These are phyloP conservation scores for Gentiana macrophylla DNA, from an alignment of 257 asterid genomes.

Conservation along the genomic window DNA sequence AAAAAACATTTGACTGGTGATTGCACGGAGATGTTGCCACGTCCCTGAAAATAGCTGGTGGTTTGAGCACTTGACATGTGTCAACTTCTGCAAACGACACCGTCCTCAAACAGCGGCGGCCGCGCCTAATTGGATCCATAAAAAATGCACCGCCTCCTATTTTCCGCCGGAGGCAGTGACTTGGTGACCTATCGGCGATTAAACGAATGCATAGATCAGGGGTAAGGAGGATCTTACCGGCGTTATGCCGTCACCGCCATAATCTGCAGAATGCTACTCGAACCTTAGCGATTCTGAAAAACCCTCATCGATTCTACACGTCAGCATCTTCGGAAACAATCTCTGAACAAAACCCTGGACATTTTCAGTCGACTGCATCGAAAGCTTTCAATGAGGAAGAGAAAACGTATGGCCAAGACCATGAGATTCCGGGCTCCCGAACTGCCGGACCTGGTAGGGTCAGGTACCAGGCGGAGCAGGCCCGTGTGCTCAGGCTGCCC, in stretches of 20 bases:
- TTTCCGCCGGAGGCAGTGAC: background rate
- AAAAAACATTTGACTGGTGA: too few relatives aligned
- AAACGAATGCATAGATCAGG: slow-evolving; percentile 48
- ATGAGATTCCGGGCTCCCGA: slow-evolving; percentile 25
- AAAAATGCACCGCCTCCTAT: too few relatives aligned
- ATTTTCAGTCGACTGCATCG: slow-evolving; percentile 15
- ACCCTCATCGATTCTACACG: slow-evolving; percentile 23
- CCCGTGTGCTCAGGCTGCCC: slow-evolving; percentile 79
- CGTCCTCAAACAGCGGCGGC: too few relatives aligned
- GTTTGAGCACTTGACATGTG: too few relatives aligned
- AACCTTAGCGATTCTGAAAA: slow-evolving; percentile 9
- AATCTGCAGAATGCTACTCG: slow-evolving; percentile 12
- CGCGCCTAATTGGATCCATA: too few relatives aligned
- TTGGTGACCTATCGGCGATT: slow-evolving; percentile 1
- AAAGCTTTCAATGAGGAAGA: slow-evolving; percentile 11
- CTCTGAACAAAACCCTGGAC: slow-evolving; percentile 25
- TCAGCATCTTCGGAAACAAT: slow-evolving; percentile 27
- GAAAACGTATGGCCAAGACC: slow-evolving; percentile 8
- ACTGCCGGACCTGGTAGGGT: slow-evolving; percentile 22
- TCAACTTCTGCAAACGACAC: too few relatives aligned
- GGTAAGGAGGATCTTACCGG: slow-evolving; percentile 46
- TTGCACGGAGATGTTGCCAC: too few relatives aligned
- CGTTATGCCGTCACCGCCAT: slow-evolving; percentile 26
- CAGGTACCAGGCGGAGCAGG: slow-evolving; percentile 67
- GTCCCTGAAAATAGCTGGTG: too few relatives aligned